These are phyloP conservation scores for Yamadazyma triangularis DNA, from an alignment of 1,139 yeast genomes.

Conservation along the genomic window DNA sequence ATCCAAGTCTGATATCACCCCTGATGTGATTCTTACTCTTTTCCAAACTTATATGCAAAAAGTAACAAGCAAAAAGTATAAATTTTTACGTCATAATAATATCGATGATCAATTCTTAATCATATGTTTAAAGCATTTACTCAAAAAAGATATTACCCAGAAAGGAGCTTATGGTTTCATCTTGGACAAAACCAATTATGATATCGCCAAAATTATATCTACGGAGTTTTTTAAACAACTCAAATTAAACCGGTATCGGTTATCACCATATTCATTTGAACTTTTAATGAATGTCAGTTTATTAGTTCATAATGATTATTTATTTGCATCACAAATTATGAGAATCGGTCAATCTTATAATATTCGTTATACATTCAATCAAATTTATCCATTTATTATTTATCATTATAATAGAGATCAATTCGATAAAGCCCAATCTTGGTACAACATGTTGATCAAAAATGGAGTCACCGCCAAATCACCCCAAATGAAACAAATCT, in stretches of 20 bases:
- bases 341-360: constrained; percentile 20
- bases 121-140: constrained; percentile 25
- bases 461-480: constrained; percentile 25
- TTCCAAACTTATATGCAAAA: constrained; percentile 17
- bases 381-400: constrained; percentile 36
- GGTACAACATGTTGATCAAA: constrained; percentile 35
- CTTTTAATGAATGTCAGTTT: constrained; percentile 28
- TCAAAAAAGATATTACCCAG: constrained; percentile 18
- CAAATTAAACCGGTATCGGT: constrained; percentile 9
- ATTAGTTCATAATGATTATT: constrained; percentile 26
- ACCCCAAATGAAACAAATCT: constrained; percentile 26
- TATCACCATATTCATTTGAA: constrained; percentile 24
- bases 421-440: constrained; percentile 25
- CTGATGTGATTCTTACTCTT: constrained; percentile 9
- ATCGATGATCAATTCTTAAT: constrained; percentile 25
- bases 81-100: constrained; percentile 2
- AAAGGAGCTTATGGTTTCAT: constrained; percentile 18
- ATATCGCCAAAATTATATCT: constrained; percentile 25
- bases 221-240: constrained; percentile 18
- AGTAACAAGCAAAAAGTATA: constrained; percentile 1
- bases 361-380: constrained; percentile 37
- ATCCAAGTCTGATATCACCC: constrained; percentile 10
- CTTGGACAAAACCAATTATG: constrained; percentile 17
- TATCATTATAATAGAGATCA: constrained; percentile 33
- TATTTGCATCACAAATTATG: constrained; percentile 30